Conservation (phyloP, 768 basidiomycete genomes). For the Naganishia kalamii region DNA sequence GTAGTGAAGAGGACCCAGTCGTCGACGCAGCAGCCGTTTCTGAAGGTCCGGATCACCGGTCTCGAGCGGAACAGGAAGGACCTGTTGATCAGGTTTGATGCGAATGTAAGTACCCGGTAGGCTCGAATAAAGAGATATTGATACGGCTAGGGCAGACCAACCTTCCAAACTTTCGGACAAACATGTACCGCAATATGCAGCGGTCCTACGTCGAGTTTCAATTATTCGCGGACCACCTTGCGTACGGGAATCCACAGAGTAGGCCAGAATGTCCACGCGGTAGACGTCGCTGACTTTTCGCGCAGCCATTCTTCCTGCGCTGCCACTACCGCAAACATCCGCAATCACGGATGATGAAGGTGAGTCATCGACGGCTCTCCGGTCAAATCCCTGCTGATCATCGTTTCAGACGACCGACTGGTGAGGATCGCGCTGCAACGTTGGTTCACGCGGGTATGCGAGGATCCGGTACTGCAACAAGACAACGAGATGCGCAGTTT, state of each 20-base stretch:
- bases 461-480: slow-evolving; percentile 75
- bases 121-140: background rate
- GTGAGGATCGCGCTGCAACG: slow-evolving; percentile 90
- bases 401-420: slow-evolving; percentile 72
- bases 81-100: slow-evolving; percentile 87
- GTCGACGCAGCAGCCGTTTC: slow-evolving; percentile 22
- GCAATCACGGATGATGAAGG: slow-evolving; percentile 92
- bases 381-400: background rate
- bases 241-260: slow-evolving; percentile 84
- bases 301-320: slow-evolving; percentile 75
- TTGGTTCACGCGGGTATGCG: slow-evolving; percentile 88
- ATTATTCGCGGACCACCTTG: slow-evolving; percentile 82
- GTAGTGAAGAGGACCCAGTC: background rate
- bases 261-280: slow-evolving; percentile 16
- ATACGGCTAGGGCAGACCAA: slow-evolving; percentile 62
- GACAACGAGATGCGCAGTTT: slow-evolving; percentile 94
- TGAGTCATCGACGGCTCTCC: slow-evolving; percentile 30
- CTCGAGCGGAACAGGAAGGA: slow-evolving; percentile 93
- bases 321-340: slow-evolving; percentile 92
- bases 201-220: slow-evolving; percentile 93
- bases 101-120: slow-evolving; percentile 85
- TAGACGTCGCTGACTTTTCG: too few species aligned
- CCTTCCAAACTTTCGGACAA: slow-evolving; percentile 62
- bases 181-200: slow-evolving; percentile 77
- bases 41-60: slow-evolving; percentile 80